phyloP scores from a whole-genome alignment of 2,329 filamentous ascomycete genomes.

The Geoglossum cookeanum region DNA sequence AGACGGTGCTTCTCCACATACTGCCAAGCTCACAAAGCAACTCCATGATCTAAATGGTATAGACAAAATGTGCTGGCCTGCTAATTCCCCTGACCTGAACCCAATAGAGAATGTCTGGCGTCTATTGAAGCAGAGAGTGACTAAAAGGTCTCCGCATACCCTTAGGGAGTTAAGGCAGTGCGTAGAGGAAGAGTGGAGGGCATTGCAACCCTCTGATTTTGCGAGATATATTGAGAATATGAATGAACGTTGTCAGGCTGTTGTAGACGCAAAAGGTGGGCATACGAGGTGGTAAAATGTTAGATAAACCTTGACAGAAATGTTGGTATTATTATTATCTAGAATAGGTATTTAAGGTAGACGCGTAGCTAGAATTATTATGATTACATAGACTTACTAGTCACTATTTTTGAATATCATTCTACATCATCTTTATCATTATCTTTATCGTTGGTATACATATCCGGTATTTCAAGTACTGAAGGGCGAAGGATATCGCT shows the following conservation, averaged over 20 bases:
- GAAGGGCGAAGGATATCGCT: no score
- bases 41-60: conserved; percentile 6
- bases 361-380: no score
- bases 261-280: conserved; percentile 7
- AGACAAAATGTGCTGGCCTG: conserved; percentile 7
- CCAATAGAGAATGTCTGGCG: no score
- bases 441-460: no score
- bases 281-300: no score
- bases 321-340: no score
- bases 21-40: conserved; percentile 6
- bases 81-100: conserved; percentile 8
- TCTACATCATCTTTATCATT: no score
- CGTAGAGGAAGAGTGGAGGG: conserved; percentile 7
- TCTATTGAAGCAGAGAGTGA: conserved; percentile 8
- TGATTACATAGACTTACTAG: no score
- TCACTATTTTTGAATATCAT: no score
- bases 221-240: conserved; percentile 7
- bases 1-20: conserved; percentile 8
- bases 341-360: no score
- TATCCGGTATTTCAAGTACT: no score
- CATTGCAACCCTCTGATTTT: conserved; percentile 5
- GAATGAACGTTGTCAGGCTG: conserved; percentile 7
- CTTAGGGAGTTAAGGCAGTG: conserved; percentile 6
- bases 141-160: conserved; percentile 6
- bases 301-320: no score